Evolutionary conservation across 106 monocot genomes (phyloP).

Genomic region (Dioscorea dumetorum): DNA sequence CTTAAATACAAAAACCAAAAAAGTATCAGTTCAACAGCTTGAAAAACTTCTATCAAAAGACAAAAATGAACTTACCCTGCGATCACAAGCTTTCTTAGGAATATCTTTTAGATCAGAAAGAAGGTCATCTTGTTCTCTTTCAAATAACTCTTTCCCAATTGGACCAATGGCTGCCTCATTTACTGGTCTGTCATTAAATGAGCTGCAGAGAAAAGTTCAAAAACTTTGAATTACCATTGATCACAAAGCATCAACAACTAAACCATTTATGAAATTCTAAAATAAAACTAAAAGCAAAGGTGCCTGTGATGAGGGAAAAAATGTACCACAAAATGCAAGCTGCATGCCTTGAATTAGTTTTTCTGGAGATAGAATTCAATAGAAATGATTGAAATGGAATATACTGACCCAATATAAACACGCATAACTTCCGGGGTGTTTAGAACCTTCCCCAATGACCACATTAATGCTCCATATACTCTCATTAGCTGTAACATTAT

Average conservation of each 20-base stretch:
- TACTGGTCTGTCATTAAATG: conserved; percentile 78
- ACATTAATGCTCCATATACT: conserved; percentile 92
- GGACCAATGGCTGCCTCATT: conserved; percentile 63
- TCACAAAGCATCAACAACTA: neutral
- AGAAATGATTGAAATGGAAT: no score
- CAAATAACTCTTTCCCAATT: conserved; percentile 81
- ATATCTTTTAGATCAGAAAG: conserved; percentile 89
- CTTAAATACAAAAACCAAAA: no score
- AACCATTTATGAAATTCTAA: neutral
- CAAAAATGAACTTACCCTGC: conserved; percentile 34
- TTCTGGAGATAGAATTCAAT: no score
- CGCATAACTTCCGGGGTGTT: conserved; percentile 94
- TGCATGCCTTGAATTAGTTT: no score
- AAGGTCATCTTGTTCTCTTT: conserved; percentile 88
- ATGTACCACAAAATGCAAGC: no score
- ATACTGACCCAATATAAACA: conserved; percentile 76
- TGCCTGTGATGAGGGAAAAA: no score
- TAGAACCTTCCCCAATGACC: conserved; percentile 95
- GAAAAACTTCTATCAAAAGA: no score
- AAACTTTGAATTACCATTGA: neutral
- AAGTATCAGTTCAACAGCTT: no score
- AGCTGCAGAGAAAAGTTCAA: conserved; percentile 34
- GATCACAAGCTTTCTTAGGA: conserved; percentile 88
- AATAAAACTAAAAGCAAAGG: no score
- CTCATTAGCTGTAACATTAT: conserved; percentile 79